These are phyloP conservation scores for Colletotrichum scovillei DNA, from an alignment of 2,329 filamentous ascomycete species.

Conservation along the genomic window DNA sequence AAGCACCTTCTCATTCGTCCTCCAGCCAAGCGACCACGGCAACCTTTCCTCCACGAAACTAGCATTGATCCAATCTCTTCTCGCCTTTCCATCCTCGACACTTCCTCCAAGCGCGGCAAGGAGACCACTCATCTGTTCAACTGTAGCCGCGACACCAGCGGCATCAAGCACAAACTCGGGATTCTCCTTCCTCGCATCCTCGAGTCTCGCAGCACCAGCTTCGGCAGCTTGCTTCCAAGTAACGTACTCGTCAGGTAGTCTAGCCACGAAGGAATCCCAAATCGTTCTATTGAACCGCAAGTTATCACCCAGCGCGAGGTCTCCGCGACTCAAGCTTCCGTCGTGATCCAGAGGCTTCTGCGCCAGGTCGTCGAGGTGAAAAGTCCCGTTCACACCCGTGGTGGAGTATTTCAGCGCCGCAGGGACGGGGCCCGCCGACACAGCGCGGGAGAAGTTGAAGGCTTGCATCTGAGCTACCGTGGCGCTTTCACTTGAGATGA, in stretches of 20 bases:
- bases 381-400: conserved; percentile 11
- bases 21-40: conserved; percentile 10
- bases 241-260: conserved; percentile 5
- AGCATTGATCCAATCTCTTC: conserved; percentile 16
- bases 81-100: conserved; percentile 9
- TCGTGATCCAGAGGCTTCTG: conserved; percentile 21
- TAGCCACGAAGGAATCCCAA: conserved; percentile 5
- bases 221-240: conserved; percentile 21
- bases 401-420: conserved; percentile 5
- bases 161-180: not conserved
- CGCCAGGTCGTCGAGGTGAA: conserved; percentile 23
- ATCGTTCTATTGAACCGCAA: conserved; percentile 8
- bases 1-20: not conserved
- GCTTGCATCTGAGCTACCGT: conserved; percentile 7
- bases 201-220: conserved; percentile 9
- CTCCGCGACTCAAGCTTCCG: conserved; percentile 9
- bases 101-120: conserved; percentile 6
- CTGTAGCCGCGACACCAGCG: not conserved
- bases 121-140: conserved; percentile 16
- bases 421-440: conserved; percentile 4
- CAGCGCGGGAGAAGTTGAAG: conserved; percentile 13
- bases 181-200: conserved; percentile 17
- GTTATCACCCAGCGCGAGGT: conserved; percentile 12
- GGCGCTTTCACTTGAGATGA: conserved; percentile 18
- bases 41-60: conserved; percentile 14